phyloP scores from a whole-genome alignment of 805 yeast species.

The Schwanniomyces pseudopolymorphus region DNA sequence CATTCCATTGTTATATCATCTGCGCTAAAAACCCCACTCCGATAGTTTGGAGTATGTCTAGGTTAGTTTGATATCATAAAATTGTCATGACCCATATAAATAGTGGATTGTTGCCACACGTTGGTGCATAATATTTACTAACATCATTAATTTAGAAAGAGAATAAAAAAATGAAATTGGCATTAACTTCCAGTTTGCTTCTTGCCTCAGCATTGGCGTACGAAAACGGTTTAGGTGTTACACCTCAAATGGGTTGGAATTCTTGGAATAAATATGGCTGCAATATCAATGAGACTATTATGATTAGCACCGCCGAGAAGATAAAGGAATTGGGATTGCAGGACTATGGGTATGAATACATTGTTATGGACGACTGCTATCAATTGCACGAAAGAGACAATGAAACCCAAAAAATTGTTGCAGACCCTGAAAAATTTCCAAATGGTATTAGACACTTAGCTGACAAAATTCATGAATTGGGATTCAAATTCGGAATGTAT shows the following conservation, averaged over 20 bases:
- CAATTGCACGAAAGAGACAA: constrained; percentile 15
- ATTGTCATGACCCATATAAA: no score
- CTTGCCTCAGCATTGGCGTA: not conserved
- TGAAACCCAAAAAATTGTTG: constrained; percentile 11
- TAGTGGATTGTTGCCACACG: no score
- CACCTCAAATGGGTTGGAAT: constrained; percentile 27
- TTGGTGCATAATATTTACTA: no score
- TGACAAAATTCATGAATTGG: constrained; percentile 20
- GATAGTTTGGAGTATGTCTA: no score
- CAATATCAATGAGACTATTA: constrained; percentile 19
- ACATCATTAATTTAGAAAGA: no score
- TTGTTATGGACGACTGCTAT: constrained; percentile 31
- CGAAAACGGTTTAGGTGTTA: constrained; percentile 9
- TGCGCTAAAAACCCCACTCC: not conserved
- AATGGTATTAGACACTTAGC: constrained; percentile 20
- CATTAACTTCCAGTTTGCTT: not conserved
- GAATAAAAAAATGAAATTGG: not conserved
- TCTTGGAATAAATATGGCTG: constrained; percentile 28
- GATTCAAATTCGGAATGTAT: constrained; percentile 29
- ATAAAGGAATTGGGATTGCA: constrained; percentile 19
- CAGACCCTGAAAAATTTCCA: constrained; percentile 22
- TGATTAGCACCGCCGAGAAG: constrained; percentile 17
- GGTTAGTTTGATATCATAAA: no score
- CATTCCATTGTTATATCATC: not conserved
- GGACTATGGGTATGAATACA: constrained; percentile 26